Conservation (phyloP, 352 stramenopile species). For the Thalassiosira hispida region DNA sequence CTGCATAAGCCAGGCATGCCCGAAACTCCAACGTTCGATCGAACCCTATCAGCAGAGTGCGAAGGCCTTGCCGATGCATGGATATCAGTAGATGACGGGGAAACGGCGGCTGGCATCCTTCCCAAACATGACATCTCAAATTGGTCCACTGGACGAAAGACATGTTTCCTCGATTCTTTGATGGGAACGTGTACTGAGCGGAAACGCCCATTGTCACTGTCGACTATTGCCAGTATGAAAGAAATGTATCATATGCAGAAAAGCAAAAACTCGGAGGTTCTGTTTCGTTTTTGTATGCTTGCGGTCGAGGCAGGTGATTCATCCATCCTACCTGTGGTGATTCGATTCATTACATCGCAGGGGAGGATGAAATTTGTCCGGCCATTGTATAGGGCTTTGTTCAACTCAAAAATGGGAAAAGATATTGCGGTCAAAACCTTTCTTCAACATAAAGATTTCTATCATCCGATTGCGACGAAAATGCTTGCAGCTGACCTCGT, state of each 20-base stretch:
- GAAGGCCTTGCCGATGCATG: slow-evolving; percentile 69
- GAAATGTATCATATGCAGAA: slow-evolving; percentile 77
- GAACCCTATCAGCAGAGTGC: slow-evolving; percentile 79
- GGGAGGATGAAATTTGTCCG: slow-evolving; percentile 91
- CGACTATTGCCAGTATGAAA: slow-evolving; percentile 82
- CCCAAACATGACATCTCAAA: slow-evolving; percentile 52
- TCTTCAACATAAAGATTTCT: slow-evolving; percentile 84
- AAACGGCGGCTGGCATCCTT: slow-evolving; percentile 6
- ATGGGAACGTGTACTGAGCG: slow-evolving; percentile 49
- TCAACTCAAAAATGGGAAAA: slow-evolving; percentile 67
- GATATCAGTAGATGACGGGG: slow-evolving; percentile 61
- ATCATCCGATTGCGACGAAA: slow-evolving; percentile 89
- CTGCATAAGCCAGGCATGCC: slow-evolving; percentile 90
- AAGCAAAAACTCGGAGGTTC: slow-evolving; percentile 87
- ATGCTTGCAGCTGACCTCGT: slow-evolving; percentile 85
- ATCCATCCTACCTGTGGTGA: slow-evolving; percentile 73
- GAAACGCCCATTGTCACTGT: slow-evolving; percentile 58
- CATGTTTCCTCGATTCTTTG: slow-evolving; percentile 84
- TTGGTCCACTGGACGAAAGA: slow-evolving; percentile 84
- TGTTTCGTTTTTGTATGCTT: slow-evolving; percentile 87
- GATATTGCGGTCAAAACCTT: slow-evolving; percentile 82
- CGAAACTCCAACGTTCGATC: slow-evolving; percentile 89
- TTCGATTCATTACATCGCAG: slow-evolving; percentile 88
- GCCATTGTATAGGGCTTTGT: slow-evolving; percentile 86
- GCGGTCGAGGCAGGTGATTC: slow-evolving; percentile 78